phyloP scores from a whole-genome alignment of 176 grass and related monocot genomes.

The Ananas comosus region DNA sequence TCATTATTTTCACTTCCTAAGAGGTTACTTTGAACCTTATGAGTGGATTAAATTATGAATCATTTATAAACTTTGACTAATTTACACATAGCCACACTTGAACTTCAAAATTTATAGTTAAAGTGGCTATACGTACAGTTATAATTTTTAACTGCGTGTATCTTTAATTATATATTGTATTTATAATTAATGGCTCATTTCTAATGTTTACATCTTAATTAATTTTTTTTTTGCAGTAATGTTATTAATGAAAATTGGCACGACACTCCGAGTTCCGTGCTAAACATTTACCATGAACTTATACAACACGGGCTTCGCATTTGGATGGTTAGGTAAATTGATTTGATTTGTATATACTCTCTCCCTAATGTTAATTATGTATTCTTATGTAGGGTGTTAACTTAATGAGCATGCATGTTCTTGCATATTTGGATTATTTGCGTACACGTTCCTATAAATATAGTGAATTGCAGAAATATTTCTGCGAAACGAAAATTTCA shows the following conservation, averaged over 20 bases:
- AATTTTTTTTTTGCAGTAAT: constrained; percentile 29
- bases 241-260: constrained; percentile 56
- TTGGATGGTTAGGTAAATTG: constrained; percentile 90
- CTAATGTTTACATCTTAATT: too few species aligned
- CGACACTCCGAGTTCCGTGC: constrained; percentile 63
- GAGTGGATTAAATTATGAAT: too few species aligned
- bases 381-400: not conserved
- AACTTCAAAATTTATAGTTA: too few species aligned
- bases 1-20: not conserved
- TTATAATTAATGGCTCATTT: not conserved
- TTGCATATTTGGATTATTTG: too few species aligned
- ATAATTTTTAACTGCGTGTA: too few species aligned
- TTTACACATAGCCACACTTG: too few species aligned
- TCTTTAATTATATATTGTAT: too few species aligned
- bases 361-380: not conserved
- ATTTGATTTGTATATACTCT: not conserved
- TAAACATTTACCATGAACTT: constrained; percentile 89
- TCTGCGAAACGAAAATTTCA: too few species aligned
- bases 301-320: constrained; percentile 78
- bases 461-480: too few species aligned
- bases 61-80: too few species aligned
- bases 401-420: not conserved
- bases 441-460: too few species aligned
- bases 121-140: too few species aligned
- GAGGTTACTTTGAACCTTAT: not conserved